These are phyloP conservation scores for Nepenthes mirabilis DNA, from an alignment of 148 eudicot species.

Conservation along the genomic window DNA sequence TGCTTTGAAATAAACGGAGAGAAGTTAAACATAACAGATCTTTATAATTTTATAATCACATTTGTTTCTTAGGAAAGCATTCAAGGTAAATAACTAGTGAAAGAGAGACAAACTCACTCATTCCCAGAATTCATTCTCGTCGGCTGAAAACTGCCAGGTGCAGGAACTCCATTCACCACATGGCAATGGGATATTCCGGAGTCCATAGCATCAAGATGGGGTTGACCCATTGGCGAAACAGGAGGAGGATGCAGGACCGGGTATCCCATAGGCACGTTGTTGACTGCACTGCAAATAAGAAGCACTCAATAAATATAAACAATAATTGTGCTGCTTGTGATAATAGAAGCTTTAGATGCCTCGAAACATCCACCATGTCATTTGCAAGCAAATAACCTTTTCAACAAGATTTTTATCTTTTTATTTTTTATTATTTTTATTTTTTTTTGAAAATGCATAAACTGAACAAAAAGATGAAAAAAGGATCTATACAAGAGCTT, in stretches of 20 bases:
- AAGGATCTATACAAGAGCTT: too few relatives aligned
- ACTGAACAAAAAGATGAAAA: too few relatives aligned
- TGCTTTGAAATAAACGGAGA: too few relatives aligned
- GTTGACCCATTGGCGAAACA: slow-evolving; percentile 73
- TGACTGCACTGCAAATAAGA: slow-evolving; percentile 56
- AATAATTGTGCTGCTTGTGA: not conserved
- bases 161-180: slow-evolving; percentile 94
- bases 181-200: slow-evolving; percentile 71
- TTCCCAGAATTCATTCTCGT: slow-evolving; percentile 83
- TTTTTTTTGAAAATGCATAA: not conserved
- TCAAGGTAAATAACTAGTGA: not conserved
- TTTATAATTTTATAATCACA: not conserved
- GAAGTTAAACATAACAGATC: too few relatives aligned
- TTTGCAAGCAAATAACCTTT: not conserved
- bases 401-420: not conserved
- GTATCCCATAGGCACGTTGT: slow-evolving; percentile 97
- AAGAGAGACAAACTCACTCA: slow-evolving; percentile 45
- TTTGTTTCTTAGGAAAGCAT: not conserved
- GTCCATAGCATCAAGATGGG: slow-evolving; percentile 77
- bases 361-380: too few relatives aligned
- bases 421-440: too few relatives aligned
- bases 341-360: not conserved
- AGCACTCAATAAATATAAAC: slow-evolving; percentile 15
- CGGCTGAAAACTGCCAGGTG: slow-evolving; percentile 76
- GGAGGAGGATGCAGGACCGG: slow-evolving; percentile 85